These are phyloP conservation scores for Abortiporus biennis DNA, from an alignment of 1,284 basidiomycete species.

Conservation along the genomic window DNA sequence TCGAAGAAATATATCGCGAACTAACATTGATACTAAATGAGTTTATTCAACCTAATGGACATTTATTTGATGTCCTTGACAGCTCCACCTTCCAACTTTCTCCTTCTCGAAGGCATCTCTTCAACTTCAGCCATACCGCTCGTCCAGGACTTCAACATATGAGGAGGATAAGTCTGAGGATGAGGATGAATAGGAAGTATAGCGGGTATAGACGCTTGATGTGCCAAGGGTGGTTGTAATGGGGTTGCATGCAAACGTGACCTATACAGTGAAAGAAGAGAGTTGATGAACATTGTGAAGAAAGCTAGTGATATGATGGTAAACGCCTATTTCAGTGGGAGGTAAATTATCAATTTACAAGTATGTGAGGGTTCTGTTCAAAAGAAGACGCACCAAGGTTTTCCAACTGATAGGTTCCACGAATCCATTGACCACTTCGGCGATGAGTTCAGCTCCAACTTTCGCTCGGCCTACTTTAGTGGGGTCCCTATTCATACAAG, in stretches of 20 bases:
- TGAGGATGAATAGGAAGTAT: slow-evolving; percentile 37
- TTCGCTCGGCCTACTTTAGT: slow-evolving; percentile 83
- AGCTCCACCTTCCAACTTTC: slow-evolving; percentile 57
- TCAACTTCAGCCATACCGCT: slow-evolving; percentile 14
- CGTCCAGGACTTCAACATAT: slow-evolving; percentile 32
- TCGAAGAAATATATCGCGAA: too few relatives aligned
- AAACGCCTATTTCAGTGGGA: slow-evolving; percentile 52
- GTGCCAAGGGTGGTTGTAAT: slow-evolving; percentile 11
- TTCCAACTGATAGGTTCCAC: slow-evolving; percentile 98
- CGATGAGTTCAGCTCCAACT: slow-evolving; percentile 92
- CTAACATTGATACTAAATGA: too few relatives aligned
- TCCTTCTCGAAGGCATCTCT: slow-evolving; percentile 46
- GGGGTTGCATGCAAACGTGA: slow-evolving; percentile 36
- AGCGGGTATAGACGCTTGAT: slow-evolving; percentile 13
- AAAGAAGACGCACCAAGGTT: slow-evolving; percentile 63
- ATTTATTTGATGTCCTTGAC: slow-evolving; percentile 42
- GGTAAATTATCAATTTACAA: neutral
- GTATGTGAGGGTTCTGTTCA: too few relatives aligned
- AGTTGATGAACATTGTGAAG: slow-evolving; percentile 79
- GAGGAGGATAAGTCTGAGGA: slow-evolving; percentile 35
- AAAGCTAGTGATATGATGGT: slow-evolving; percentile 75
- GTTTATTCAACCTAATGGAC: too few relatives aligned
- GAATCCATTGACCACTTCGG: slow-evolving; percentile 94
- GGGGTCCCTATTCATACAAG: slow-evolving; percentile 95
- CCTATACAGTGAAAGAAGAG: slow-evolving; percentile 72